Base-by-base conservation (phyloP, 2,329 filamentous ascomycete genomes). In the Coniochaeta sp. region DNA sequence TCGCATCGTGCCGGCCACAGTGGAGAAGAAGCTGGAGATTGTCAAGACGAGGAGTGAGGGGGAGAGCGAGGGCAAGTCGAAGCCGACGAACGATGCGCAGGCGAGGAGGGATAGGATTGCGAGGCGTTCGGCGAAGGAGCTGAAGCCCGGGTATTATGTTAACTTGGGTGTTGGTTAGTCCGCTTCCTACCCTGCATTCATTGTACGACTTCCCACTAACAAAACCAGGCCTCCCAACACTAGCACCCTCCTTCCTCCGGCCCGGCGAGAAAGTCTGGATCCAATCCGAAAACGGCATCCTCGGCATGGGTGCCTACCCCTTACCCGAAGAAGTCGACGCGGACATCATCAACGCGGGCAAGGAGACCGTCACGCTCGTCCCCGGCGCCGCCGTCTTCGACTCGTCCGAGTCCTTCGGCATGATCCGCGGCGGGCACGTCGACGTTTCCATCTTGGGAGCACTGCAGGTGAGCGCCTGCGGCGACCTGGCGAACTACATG, bases 401-500 rank as follows among this genome's bases (percentile, higher is more conserved):
- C 65, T 87, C 82, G 42, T 79, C 86, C 56, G 89, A 94, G 68
- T 91, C 86, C 1, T 95, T 95, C 62, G 83, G 81, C 59, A 94
- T 94, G 89, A 95, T 95, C 59, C 82, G 89, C 10, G 87, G 88
- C 49, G 89, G 89, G 0, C 87, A 91, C 61, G 84, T 95, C 38
- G 85, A 95, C 62, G 85, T 95, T 5, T 90, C 87, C 0, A 90
- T 95, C 61, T 78, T 95, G 0, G 89, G 89, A 3, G 86, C 89
- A 2, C 81, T 92, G 58, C 87, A 95, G 71, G 89, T 94, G 20
- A 86, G 82, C 57, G 87, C 87, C 0, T 75, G 79, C 2, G 89
- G 89, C 24, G 89, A 95, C 64, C 70, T 95, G 50, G 89, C 89
- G 45, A 94, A 94, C 70, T 95, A 89, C 75, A 94, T 94, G 86